phyloP scores from a whole-genome alignment of 495 filamentous ascomycete species.

The Aspergillus wentii region DNA sequence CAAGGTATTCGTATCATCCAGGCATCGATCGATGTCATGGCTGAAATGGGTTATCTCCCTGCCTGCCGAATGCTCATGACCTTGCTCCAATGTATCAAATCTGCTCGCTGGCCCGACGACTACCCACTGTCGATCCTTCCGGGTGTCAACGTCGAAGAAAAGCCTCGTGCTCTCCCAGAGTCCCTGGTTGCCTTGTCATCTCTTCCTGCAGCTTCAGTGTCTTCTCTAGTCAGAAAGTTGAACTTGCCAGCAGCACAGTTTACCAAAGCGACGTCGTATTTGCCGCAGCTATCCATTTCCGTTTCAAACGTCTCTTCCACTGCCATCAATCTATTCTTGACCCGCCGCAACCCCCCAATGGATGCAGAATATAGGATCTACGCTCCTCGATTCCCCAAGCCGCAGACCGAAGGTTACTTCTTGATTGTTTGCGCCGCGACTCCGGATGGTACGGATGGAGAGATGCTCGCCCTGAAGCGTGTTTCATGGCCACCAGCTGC shows the following conservation, averaged over 20 bases:
- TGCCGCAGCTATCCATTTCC: slow-evolving; percentile 66
- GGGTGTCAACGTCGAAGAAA: slow-evolving; percentile 52
- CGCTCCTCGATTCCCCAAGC: slow-evolving; percentile 86
- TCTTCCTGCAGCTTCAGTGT: slow-evolving; percentile 19
- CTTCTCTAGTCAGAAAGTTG: slow-evolving; percentile 22
- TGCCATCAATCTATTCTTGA: slow-evolving; percentile 57
- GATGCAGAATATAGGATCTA: slow-evolving; percentile 67
- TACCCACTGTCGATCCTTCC: slow-evolving; percentile 75
- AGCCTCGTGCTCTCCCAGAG: slow-evolving; percentile 15
- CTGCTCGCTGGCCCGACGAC: slow-evolving; percentile 85
- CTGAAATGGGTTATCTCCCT: slow-evolving; percentile 78
- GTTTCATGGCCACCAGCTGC: slow-evolving; percentile 60
- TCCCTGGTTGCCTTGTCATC: slow-evolving; percentile 22
- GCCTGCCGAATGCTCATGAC: slow-evolving; percentile 74
- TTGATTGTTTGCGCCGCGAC: slow-evolving; percentile 52
- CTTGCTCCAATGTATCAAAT: slow-evolving; percentile 87
- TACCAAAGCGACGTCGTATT: slow-evolving; percentile 49
- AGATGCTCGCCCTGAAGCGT: slow-evolving; percentile 80
- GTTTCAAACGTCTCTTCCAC: slow-evolving; percentile 55
- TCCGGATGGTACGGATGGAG: slow-evolving; percentile 58
- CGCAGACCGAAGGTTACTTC: slow-evolving; percentile 94
- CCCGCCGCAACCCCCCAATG: slow-evolving; percentile 59
- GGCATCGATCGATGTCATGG: slow-evolving; percentile 86
- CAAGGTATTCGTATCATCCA: slow-evolving; percentile 93
- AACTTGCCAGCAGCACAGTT: slow-evolving; percentile 31